Conservation (phyloP, 2,329 filamentous ascomycete genomes). For the Phialemonium atrogriseum region DNA sequence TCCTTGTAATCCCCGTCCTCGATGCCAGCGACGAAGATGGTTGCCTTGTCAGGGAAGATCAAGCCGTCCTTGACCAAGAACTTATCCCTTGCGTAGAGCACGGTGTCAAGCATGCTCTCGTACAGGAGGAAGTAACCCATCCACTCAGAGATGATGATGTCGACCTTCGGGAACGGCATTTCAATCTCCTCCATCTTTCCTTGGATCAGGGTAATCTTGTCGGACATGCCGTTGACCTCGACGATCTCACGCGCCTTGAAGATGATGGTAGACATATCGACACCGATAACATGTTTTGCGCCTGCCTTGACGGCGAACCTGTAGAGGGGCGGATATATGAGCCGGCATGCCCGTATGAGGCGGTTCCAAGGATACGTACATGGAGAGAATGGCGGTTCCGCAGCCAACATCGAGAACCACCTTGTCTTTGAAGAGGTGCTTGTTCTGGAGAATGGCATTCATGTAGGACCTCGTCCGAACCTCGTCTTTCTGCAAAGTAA, state of each 20-base stretch:
- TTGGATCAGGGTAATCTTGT: conserved; percentile 96
- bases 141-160: conserved; percentile 99
- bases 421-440: conserved; percentile 86
- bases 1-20: conserved; percentile 99
- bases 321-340: conserved; percentile 3
- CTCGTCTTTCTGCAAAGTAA: conserved; percentile 75
- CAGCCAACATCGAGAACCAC: conserved; percentile 94
- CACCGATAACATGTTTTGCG: conserved; percentile 96
- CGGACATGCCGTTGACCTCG: conserved; percentile 78
- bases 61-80: conserved; percentile 81
- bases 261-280: conserved; percentile 99
- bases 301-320: conserved; percentile 97
- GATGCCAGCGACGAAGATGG: conserved; percentile 92
- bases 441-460: conserved; percentile 95
- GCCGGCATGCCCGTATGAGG: not conserved
- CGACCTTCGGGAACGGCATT: conserved; percentile 88
- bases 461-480: conserved; percentile 95
- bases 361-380: conserved; percentile 51
- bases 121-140: conserved; percentile 99
- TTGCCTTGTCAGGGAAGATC: conserved; percentile 98
- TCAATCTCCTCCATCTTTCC: conserved; percentile 99
- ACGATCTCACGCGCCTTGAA: conserved; percentile 97
- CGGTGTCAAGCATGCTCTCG: conserved; percentile 98
- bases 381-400: conserved; percentile 95
- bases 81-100: conserved; percentile 89